Evolutionary conservation across 73 alveolate genomes (phyloP).

Genomic region (Paramecium biaurelia): DNA sequence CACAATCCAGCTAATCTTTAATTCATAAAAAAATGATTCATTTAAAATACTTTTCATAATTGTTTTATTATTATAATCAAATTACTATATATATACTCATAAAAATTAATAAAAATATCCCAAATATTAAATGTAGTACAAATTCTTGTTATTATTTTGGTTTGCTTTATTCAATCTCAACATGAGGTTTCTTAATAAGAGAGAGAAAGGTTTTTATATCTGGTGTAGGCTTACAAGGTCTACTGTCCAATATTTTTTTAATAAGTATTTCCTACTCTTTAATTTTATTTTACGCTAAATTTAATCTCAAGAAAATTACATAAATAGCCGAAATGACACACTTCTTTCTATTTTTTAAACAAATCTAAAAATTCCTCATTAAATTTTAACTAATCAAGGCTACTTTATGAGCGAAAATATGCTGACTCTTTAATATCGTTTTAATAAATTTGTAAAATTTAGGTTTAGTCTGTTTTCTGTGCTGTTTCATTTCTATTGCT

Average conservation of each 20-base stretch:
- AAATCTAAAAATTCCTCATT: neutral
- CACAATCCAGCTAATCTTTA: slow-evolving; percentile 60
- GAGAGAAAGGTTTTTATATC: neutral
- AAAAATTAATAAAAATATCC: neutral
- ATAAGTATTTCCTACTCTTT: neutral
- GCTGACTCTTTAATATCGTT: neutral
- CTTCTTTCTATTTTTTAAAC: neutral
- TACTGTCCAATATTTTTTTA: neutral
- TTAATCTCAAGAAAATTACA: neutral
- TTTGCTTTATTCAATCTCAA: neutral
- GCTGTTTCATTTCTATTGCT: neutral
- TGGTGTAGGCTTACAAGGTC: neutral
- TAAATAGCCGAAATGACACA: neutral
- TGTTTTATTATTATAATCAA: neutral
- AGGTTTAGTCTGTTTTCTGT: neutral
- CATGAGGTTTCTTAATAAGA: neutral
- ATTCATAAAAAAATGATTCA: slow-evolving; percentile 48
- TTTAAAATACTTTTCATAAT: slow-evolving; percentile 22
- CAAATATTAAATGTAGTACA: neutral
- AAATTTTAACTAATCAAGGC: neutral
- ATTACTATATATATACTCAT: neutral
- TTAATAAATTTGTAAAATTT: neutral
- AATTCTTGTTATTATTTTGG: neutral
- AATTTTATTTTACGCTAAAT: neutral
- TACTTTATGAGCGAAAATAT: neutral